Evolutionary conservation across 2,329 filamentous ascomycete genomes (phyloP).

Genomic region (Colletotrichum neosansevieriae): DNA sequence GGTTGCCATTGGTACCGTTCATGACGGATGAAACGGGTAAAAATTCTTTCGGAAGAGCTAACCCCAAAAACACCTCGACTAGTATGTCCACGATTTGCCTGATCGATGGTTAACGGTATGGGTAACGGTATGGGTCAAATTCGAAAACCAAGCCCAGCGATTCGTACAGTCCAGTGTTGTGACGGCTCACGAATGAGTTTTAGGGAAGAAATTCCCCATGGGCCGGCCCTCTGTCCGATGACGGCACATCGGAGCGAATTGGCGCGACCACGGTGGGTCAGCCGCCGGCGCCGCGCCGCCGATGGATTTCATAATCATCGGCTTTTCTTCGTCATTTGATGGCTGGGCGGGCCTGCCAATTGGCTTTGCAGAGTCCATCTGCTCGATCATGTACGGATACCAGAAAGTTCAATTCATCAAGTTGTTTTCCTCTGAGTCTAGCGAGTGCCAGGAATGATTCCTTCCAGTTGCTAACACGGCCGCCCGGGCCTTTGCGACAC

Average conservation of each 20-base stretch:
- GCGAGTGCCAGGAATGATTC: background rate
- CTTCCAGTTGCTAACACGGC: background rate
- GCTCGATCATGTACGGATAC: too few species aligned
- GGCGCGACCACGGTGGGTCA: slow-evolving; percentile 25
- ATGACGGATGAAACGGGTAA: slow-evolving; percentile 20
- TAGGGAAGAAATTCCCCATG: slow-evolving; percentile 25
- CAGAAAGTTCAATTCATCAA: too few species aligned
- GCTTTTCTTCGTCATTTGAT: slow-evolving; percentile 15
- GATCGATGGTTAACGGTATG: background rate
- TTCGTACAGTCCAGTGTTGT: background rate
- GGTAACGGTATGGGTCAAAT: background rate
- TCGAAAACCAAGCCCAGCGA: background rate
- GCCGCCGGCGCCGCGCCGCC: slow-evolving; percentile 13
- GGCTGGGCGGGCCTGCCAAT: background rate
- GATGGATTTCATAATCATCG: slow-evolving; percentile 30
- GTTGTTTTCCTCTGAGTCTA: background rate
- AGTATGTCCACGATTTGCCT: background rate
- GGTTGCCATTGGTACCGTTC: slow-evolving; percentile 36
- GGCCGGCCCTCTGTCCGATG: slow-evolving; percentile 18
- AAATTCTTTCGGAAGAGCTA: slow-evolving; percentile 16
- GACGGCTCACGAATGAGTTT: background rate
- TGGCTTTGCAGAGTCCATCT: background rate
- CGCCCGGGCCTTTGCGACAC: background rate
- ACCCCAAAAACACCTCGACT: background rate
- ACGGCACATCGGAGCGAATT: slow-evolving; percentile 35